Conservation (phyloP, 225 moss, liverwort and hornwort genomes). For the Asterella californica region DNA sequence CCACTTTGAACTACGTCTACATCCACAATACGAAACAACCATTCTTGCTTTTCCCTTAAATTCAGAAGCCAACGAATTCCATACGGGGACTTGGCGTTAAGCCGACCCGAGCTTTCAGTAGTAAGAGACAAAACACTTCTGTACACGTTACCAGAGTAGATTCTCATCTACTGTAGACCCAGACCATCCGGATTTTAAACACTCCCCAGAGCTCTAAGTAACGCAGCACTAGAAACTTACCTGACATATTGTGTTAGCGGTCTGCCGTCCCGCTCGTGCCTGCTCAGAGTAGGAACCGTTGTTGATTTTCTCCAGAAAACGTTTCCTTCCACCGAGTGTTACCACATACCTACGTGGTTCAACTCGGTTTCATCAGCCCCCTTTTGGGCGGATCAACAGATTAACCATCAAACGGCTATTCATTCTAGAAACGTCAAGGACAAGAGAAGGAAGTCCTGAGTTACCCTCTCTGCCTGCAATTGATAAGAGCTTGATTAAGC, state of each 20-base stretch:
- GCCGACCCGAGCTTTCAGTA: background rate
- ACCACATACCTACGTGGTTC: slow-evolving; percentile 52
- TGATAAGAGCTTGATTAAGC: slow-evolving; percentile 65
- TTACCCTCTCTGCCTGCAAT: slow-evolving; percentile 77
- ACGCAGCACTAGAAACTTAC: slow-evolving; percentile 15
- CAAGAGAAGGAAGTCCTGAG: background rate
- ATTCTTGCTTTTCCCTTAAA: background rate
- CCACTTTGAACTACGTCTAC: background rate
- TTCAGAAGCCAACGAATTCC: background rate
- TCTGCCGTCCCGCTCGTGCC: slow-evolving; percentile 94
- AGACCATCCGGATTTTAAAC: background rate
- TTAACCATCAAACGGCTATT: background rate
- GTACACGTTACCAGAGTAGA: background rate
- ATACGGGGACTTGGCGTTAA: background rate
- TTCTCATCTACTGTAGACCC: background rate
- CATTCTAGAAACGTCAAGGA: background rate
- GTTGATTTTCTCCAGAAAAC: slow-evolving; percentile 86
- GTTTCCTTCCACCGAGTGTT: slow-evolving; percentile 84
- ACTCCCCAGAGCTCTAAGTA: background rate
- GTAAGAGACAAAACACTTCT: background rate
- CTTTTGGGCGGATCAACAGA: background rate
- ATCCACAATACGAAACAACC: background rate
- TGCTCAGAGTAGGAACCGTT: slow-evolving; percentile 75
- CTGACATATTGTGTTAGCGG: slow-evolving; percentile 96
- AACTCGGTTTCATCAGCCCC: background rate